Evolutionary conservation across 345 rosid species (phyloP).

Genomic region (Eucalyptus dawsonii): DNA sequence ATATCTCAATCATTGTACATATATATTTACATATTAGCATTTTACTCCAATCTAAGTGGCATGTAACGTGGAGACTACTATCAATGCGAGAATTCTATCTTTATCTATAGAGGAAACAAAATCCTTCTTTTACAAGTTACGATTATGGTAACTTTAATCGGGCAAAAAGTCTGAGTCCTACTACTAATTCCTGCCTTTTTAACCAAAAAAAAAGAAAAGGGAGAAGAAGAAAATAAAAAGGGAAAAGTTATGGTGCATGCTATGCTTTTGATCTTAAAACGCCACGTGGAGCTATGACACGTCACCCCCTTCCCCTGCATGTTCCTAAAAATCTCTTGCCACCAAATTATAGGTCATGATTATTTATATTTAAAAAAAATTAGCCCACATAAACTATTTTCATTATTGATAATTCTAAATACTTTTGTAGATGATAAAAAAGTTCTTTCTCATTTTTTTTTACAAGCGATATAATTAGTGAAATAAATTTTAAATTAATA

Average conservation of each 20-base stretch:
- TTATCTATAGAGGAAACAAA: neutral
- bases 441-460: too few species aligned
- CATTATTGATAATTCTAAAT: too few species aligned
- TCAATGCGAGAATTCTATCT: neutral
- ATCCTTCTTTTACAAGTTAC: neutral
- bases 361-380: too few species aligned
- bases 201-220: accelerated
- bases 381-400: too few species aligned
- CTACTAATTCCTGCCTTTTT: neutral
- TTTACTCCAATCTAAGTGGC: neutral
- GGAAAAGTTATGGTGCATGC: neutral
- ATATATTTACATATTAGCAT: accelerated
- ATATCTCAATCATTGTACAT: neutral
- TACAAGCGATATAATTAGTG: too few species aligned
- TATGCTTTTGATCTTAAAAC: neutral
- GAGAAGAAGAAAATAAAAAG: neutral
- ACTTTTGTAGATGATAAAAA: neutral
- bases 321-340: neutral
- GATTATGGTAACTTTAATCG: neutral
- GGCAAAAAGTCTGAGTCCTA: neutral
- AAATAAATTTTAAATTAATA: neutral
- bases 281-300: neutral
- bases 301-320: neutral
- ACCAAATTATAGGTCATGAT: neutral
- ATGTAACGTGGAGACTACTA: neutral